A percentile compares a stretch with the other conserved stretches of the same genome.
These are phyloP conservation scores for Acidiella bohemica DNA, from an alignment of 495 filamentous ascomycete genomes.

Conservation along the genomic window DNA sequence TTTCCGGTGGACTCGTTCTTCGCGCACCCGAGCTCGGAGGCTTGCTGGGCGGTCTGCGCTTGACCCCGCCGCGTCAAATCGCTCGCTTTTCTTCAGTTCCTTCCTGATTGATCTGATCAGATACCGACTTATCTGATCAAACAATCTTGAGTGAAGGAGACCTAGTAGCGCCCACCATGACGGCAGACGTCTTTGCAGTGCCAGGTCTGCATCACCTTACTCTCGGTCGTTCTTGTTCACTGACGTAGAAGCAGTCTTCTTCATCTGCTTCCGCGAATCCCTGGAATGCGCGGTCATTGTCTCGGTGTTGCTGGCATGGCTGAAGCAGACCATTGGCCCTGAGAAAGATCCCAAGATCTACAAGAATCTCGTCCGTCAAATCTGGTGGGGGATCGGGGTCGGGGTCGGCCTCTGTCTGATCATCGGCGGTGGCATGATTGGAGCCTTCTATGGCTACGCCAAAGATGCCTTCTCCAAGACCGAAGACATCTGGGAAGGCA, in stretches of 20 bases:
- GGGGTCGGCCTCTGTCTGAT: constrained; percentile 55
- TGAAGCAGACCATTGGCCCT: constrained; percentile 62
- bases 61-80: too few species aligned
- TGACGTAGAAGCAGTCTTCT: constrained; percentile 46
- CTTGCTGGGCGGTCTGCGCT: too few species aligned
- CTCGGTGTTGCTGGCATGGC: constrained; percentile 66
- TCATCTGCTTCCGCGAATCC: constrained; percentile 75
- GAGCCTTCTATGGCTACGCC: constrained; percentile 61
- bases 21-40: too few species aligned
- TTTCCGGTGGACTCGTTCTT: too few species aligned
- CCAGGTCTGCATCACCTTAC: constrained; percentile 29
- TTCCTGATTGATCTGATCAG: too few species aligned
- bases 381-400: constrained; percentile 53
- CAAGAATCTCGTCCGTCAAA: constrained; percentile 58
- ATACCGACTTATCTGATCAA: too few species aligned
- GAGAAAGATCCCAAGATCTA: constrained; percentile 42
- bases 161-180: constrained; percentile 37
- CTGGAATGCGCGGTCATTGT: constrained; percentile 71
- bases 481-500: constrained; percentile 68
- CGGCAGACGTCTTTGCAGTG: constrained; percentile 45
- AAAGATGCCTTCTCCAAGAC: constrained; percentile 48
- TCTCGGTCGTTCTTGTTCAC: neutral
- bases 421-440: constrained; percentile 62
- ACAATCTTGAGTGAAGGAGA: too few species aligned
- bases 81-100: too few species aligned